Conservation (phyloP, 352 stramenopile genomes). For the Phytophthora europaea region DNA sequence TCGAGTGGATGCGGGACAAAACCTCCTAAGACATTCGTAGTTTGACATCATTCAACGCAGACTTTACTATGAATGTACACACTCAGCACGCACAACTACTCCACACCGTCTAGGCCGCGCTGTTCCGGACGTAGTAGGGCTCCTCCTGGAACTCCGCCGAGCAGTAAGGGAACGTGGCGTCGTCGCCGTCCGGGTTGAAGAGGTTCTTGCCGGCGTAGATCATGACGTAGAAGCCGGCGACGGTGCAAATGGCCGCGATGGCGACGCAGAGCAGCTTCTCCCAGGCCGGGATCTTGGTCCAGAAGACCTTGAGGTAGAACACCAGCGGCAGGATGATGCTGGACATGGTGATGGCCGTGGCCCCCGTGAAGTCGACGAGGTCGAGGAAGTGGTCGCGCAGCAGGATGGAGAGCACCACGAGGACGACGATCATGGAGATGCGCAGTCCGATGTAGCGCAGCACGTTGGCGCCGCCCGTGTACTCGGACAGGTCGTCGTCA, state of each 20-base stretch:
- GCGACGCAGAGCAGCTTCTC: constrained; percentile 48
- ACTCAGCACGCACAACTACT: no score
- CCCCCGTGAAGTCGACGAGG: constrained; percentile 59
- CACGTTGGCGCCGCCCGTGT: constrained; percentile 43
- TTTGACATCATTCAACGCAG: no score
- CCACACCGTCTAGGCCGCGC: constrained; percentile 2
- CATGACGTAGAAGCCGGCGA: constrained; percentile 51
- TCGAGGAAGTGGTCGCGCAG: constrained; percentile 58
- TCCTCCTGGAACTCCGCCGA: constrained; percentile 55
- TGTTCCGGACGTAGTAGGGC: constrained; percentile 62
- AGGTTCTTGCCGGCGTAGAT: constrained; percentile 46
- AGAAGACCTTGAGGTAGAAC: constrained; percentile 66
- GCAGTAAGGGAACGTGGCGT: constrained; percentile 66
- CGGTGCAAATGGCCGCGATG: constrained; percentile 38
- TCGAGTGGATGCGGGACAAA: constrained; percentile 1
- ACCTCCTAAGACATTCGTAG: background rate
- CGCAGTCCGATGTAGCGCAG: constrained; percentile 48
- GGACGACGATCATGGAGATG: constrained; percentile 44
- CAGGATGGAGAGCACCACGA: constrained; percentile 49
- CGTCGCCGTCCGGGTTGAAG: constrained; percentile 28
- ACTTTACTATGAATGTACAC: no score
- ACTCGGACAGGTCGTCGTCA: constrained; percentile 44
- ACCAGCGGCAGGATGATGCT: constrained; percentile 56
- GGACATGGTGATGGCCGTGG: constrained; percentile 50
- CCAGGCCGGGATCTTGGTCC: constrained; percentile 49